Percentiles rank a stretch among this genome's conserved stretches.
Conservation (phyloP, 2,329 filamentous ascomycete genomes). For the Fusarium abutilonis region DNA sequence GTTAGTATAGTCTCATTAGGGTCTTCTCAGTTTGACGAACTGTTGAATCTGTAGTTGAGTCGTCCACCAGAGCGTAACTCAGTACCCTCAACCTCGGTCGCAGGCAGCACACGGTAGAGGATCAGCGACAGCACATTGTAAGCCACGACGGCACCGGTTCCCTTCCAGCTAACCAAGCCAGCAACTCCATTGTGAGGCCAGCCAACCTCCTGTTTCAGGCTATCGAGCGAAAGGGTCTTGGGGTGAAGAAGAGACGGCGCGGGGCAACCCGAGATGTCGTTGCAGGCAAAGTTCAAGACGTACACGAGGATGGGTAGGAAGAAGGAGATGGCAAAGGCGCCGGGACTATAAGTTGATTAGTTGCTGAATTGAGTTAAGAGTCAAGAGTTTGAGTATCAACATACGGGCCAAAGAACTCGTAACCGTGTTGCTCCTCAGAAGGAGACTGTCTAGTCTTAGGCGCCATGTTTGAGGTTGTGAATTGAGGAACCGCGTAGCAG, state of each 20-base stretch:
- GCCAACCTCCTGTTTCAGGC: conserved; percentile 81
- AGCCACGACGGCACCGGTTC: conserved; percentile 73
- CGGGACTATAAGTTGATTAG: conserved; percentile 64
- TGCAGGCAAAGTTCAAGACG: conserved; percentile 84
- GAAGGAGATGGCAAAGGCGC: conserved; percentile 80
- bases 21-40: conserved; percentile 54
- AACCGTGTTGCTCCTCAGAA: conserved; percentile 54
- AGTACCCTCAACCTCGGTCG: conserved; percentile 74
- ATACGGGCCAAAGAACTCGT: conserved; percentile 64
- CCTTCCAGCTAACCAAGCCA: conserved; percentile 75
- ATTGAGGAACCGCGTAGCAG: conserved; percentile 1
- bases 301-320: conserved; percentile 83
- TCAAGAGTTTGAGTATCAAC: conserved; percentile 29
- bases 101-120: conserved; percentile 81
- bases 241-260: conserved; percentile 81
- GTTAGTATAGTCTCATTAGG: conserved; percentile 33
- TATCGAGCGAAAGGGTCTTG: conserved; percentile 73
- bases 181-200: conserved; percentile 78
- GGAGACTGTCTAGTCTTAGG: conserved; percentile 43
- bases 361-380: neutral
- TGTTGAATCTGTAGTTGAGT: conserved; percentile 84
- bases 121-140: conserved; percentile 83
- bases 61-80: conserved; percentile 75
- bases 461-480: conserved; percentile 46
- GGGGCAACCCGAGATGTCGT: conserved; percentile 91